phyloP scores from a whole-genome alignment of 495 filamentous ascomycete species.

The Rostrohypoxylon terebratum region DNA sequence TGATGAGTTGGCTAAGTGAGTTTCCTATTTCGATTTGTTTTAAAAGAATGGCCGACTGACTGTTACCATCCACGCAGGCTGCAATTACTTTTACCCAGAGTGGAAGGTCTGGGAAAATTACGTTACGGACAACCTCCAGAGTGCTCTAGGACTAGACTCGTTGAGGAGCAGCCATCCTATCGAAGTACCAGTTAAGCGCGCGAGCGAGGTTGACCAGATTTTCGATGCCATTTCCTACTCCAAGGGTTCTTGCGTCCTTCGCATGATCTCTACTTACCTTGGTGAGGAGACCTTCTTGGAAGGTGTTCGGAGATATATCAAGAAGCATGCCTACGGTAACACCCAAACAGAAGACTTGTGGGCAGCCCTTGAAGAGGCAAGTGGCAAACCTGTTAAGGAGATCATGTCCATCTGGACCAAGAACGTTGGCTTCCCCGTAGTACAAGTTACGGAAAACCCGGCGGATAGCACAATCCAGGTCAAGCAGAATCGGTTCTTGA shows the following conservation, averaged over 20 bases:
- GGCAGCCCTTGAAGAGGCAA: conserved; percentile 88
- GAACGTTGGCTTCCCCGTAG: conserved; percentile 79
- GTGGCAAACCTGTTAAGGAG: conserved; percentile 86
- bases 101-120: conserved; percentile 99
- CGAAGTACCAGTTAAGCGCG: conserved; percentile 94
- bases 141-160: conserved; percentile 88
- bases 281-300: conserved; percentile 95
- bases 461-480: conserved; percentile 69
- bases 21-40: conserved; percentile 5
- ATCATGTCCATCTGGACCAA: conserved; percentile 86
- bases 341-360: conserved; percentile 90
- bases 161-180: conserved; percentile 96
- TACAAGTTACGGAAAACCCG: conserved; percentile 73
- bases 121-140: conserved; percentile 89
- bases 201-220: conserved; percentile 97
- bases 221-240: conserved; percentile 98
- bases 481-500: conserved; percentile 81
- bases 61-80: conserved; percentile 65
- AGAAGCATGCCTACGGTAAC: conserved; percentile 92
- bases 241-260: conserved; percentile 93
- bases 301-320: conserved; percentile 90
- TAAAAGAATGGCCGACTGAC: conserved; percentile 23
- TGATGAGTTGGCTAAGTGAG: conserved; percentile 70
- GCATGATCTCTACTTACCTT: conserved; percentile 97
- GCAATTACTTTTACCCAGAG: conserved; percentile 91